Conservation (phyloP, 352 stramenopile genomes). For the Globisporangium rhizosaccharum region DNA sequence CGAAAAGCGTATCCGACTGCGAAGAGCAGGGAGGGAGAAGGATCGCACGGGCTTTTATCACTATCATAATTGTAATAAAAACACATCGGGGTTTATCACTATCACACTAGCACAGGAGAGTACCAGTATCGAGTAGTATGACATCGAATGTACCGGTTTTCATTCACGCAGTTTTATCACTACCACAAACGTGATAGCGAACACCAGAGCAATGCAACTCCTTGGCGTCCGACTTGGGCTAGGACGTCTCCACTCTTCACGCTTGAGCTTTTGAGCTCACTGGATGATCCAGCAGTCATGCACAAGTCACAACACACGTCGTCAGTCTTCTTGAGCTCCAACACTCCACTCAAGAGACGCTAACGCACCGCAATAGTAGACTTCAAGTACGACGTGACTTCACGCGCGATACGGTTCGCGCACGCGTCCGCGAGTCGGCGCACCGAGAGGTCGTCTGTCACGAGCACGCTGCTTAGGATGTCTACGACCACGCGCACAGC, state of each 20-base stretch:
- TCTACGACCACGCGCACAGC: constrained; percentile 8
- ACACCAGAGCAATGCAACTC: not conserved
- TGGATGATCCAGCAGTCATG: not conserved
- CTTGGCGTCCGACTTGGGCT: too few species aligned
- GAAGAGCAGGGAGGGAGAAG: not conserved
- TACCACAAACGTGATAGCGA: too few species aligned
- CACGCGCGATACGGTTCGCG: constrained; percentile 7
- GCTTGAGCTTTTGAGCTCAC: not conserved
- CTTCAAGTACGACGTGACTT: constrained; percentile 11
- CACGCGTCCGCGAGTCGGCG: constrained; percentile 8
- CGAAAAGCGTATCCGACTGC: not conserved
- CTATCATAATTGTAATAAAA: not conserved
- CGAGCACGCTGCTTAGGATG: constrained; percentile 4
- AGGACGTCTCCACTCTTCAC: not conserved
- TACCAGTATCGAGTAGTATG: too few species aligned
- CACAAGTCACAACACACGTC: not conserved
- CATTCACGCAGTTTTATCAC: too few species aligned
- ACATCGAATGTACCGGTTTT: too few species aligned
- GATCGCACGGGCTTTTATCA: not conserved
- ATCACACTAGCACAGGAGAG: too few species aligned
- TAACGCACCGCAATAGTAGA: constrained; percentile 2
- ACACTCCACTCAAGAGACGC: not conserved
- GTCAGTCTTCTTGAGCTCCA: not conserved
- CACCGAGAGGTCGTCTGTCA: constrained; percentile 12
- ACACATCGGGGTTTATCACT: too few species aligned